Evolutionary conservation across 306 rosid species (phyloP).

Genomic region (Oxytropis ochrocephala): DNA sequence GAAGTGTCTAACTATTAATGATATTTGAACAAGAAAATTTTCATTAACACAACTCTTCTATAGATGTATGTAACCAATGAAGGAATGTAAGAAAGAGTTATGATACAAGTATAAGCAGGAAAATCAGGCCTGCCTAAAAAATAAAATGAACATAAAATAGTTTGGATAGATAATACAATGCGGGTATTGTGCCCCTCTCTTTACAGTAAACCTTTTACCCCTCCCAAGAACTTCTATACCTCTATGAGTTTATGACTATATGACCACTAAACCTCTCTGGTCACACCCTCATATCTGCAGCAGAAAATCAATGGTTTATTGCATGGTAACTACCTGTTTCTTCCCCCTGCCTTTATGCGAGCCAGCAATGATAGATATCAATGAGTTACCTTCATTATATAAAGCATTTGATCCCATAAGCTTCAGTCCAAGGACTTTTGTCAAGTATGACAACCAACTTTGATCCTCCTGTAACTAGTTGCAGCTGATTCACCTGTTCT

Average conservation of each 20-base stretch:
- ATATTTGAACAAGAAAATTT: no score
- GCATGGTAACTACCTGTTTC: constrained; percentile 31
- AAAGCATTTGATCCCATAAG: constrained; percentile 65
- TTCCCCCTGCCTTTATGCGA: constrained; percentile 61
- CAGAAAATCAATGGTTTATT: not conserved
- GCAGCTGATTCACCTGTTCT: constrained; percentile 57
- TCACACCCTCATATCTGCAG: no score
- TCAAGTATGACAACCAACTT: constrained; percentile 40
- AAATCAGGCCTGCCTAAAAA: not conserved
- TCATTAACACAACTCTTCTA: no score
- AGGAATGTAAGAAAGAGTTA: not conserved
- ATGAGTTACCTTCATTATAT: constrained; percentile 25
- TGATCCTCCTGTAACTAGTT: constrained; percentile 46
- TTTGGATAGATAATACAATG: constrained; percentile 8
- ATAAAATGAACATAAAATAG: not conserved
- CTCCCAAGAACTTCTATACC: constrained; percentile 12
- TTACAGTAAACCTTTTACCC: constrained; percentile 3
- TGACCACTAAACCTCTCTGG: no score
- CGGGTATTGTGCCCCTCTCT: not conserved
- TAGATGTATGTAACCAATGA: not conserved
- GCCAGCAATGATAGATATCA: constrained; percentile 42
- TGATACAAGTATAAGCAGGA: not conserved
- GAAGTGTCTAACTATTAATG: no score
- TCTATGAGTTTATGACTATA: constrained; percentile 15
- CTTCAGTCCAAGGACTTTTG: constrained; percentile 56